Percentiles rank a stretch among this genome's conserved stretches.
Evolutionary conservation across 176 grass and related monocot species (phyloP).

Genomic region (Alopecurus myosuroides): DNA sequence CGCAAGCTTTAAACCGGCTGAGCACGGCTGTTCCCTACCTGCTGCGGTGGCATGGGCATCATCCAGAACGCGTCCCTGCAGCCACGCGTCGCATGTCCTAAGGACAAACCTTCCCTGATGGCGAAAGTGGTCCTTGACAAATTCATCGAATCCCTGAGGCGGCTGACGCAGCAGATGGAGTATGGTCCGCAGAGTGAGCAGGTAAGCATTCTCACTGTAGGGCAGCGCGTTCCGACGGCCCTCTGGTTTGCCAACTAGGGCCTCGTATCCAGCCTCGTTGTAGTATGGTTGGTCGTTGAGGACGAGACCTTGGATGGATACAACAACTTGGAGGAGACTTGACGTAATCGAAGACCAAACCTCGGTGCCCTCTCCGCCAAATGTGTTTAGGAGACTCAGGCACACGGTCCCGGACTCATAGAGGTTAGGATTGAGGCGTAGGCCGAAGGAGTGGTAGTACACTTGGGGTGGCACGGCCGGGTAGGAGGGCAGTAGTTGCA

Average conservation of each 20-base stretch:
- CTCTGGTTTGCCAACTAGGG: background rate
- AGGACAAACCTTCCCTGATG: background rate
- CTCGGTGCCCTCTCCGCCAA: background rate
- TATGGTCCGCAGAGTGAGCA: background rate
- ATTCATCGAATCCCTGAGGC: background rate
- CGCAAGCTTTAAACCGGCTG: background rate
- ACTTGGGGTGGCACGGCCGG: background rate
- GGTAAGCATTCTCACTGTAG: background rate
- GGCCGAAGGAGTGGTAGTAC: background rate
- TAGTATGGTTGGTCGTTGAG: background rate
- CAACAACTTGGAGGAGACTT: background rate
- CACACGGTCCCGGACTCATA: background rate
- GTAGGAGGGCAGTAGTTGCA: background rate
- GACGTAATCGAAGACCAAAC: background rate
- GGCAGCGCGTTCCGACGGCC: background rate
- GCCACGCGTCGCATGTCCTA: background rate
- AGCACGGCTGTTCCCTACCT: background rate
- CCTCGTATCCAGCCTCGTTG: background rate
- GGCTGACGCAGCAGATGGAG: background rate
- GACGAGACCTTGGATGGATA: background rate
- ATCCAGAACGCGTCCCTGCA: background rate
- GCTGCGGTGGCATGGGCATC: background rate
- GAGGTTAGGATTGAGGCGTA: background rate
- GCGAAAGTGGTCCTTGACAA: background rate
- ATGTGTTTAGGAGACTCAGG: background rate